Conservation (phyloP, 345 rosid genomes). For the Cardiospermum halicacabum region DNA sequence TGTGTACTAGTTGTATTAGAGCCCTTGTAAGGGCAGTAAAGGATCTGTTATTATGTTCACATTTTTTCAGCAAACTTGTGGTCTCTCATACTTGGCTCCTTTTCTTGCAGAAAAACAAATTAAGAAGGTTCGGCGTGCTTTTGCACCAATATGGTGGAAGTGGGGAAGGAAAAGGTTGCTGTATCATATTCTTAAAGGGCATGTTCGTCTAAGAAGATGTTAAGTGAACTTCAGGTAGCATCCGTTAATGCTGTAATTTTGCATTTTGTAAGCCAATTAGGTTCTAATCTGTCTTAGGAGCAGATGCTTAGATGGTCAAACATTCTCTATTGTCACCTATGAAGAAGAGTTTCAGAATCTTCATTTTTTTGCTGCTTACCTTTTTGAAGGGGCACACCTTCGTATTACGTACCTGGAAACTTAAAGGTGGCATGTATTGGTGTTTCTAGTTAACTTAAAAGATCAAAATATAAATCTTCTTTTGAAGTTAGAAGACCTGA, state of each 20-base stretch:
- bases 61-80: background rate
- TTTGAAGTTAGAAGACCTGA: no score
- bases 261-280: conserved; percentile 9
- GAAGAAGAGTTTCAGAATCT: background rate
- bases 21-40: background rate
- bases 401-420: background rate
- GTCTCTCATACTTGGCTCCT: background rate
- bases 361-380: background rate
- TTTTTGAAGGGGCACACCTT: background rate
- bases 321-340: background rate
- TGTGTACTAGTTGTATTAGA: background rate
- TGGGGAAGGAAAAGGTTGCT: conserved; percentile 66
- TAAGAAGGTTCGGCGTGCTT: conserved; percentile 38
- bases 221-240: background rate
- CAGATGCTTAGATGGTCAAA: background rate
- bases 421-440: background rate
- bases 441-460: no score
- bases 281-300: background rate
- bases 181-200: conserved; percentile 45
- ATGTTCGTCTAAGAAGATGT: conserved; percentile 29
- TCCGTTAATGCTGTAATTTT: conserved; percentile 7
- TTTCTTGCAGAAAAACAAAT: conserved; percentile 45
- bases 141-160: conserved; percentile 66
- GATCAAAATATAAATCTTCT: no score
- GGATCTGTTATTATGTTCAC: background rate